Evolutionary conservation across 768 basidiomycete genomes (phyloP).

Genomic region (Trametes cingulata): DNA sequence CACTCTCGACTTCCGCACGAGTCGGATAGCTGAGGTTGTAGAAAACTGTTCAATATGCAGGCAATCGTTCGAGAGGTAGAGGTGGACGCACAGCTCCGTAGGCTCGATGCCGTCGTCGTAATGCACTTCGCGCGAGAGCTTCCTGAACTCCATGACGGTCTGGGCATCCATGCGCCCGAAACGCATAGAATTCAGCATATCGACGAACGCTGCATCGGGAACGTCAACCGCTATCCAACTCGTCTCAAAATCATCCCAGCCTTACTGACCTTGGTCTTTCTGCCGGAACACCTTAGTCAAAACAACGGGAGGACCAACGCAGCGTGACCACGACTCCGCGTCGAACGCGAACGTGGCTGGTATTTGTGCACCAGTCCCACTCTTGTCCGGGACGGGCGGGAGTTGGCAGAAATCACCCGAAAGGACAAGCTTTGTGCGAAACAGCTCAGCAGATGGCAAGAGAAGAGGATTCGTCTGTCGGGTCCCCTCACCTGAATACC

Average conservation of each 20-base stretch:
- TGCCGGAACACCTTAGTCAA: conserved; percentile 85
- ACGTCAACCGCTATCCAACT: neutral
- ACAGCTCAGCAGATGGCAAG: conserved; percentile 3
- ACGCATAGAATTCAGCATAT: conserved; percentile 88
- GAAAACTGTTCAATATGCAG: neutral
- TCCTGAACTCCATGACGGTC: conserved; percentile 50
- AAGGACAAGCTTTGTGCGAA: conserved; percentile 59
- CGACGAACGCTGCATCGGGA: conserved; percentile 51
- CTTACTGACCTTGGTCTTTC: conserved; percentile 65
- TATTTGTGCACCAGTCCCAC: conserved; percentile 44
- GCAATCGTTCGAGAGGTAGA: neutral
- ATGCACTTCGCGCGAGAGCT: conserved; percentile 53
- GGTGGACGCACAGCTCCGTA: conserved; percentile 65
- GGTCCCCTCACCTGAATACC: conserved; percentile 71
- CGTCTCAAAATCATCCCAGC: too few species aligned
- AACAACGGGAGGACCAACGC: conserved; percentile 55
- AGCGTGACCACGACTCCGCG: conserved; percentile 66
- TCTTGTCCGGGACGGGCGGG: conserved; percentile 68
- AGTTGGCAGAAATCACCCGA: conserved; percentile 93
- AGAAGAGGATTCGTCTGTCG: accelerated
- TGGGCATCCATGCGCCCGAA: conserved; percentile 59
- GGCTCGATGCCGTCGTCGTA: conserved; percentile 79
- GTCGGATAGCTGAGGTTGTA: conserved; percentile 58
- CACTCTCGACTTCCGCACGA: conserved; percentile 67
- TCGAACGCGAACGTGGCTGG: conserved; percentile 77